Evolutionary conservation across 2,329 filamentous ascomycete genomes (phyloP), one percentile per base, ranked within the genome.

Genomic region (Dichotomopilus funicola): DNA sequence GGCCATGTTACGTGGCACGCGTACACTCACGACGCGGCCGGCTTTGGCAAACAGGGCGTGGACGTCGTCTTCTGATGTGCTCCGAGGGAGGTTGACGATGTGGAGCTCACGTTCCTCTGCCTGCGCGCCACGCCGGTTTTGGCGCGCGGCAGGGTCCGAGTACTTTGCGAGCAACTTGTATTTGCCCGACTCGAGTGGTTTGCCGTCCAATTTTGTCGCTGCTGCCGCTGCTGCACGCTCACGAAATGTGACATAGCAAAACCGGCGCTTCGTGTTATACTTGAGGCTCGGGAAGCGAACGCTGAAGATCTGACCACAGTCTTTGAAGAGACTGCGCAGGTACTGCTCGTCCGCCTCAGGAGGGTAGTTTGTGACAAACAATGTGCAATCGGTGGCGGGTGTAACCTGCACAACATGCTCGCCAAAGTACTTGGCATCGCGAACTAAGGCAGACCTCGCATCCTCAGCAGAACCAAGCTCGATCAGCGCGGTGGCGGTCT

Each of bases 171-270:
- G 72, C 0, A 99, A 77, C 62, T 80, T 84, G 62, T 85, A 85
- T 34, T 81, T 80, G 33, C 82, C 83, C 31, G 86, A 85, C 0
- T 87, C 87, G 0, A 95, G 71, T 27, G 84, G 68, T 55, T 79
- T 85, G 33, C 87, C 87, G 65, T 96, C 80, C 49, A 96, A 79
- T 56, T 82, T 73, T 0, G 85, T 86, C 1, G 91, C 91, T 49
- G 81, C 82, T 41, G 82, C 78, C 0, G 91, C 89, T 51, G 82
- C 80, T n/a, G 78, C 77, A 2, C 79, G 71, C 36, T 83, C 82
- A 48, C 84, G 79, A 68, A 96, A 96, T n/a, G 95, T 89, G 6
- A 96, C 79, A 70, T 99, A 99, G 74, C 91, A 96, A 73, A 99
- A 99, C 31, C 94, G 87, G 36, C 94, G 88, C 63, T 89, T 86